Evolutionary conservation across 768 basidiomycete genomes (phyloP), one percentile per base, ranked within the genome.

Genomic region (Coprinellus aureogranulatus): DNA sequence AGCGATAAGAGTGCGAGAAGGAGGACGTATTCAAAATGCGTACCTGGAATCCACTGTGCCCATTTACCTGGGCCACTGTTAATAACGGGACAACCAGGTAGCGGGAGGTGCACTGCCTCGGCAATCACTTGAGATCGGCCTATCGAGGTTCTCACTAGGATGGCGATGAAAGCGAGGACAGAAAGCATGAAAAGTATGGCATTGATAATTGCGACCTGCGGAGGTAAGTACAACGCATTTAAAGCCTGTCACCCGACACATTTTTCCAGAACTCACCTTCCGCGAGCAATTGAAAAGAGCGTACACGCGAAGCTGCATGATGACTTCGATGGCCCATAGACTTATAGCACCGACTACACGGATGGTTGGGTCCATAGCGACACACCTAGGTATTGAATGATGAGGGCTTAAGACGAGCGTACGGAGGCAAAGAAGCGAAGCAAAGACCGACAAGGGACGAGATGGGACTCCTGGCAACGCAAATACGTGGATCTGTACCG

Each of bases 221-320:
- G 14, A 14, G 34, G 34, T 34, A 34, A 14, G 8, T 6, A 34
- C 14, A 20, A 46, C 20, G 25, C 6, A 2, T 6, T 20, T 46
- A 23, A 25, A 46, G 25, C 6, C 2, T 25, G n/a, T 6, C 20
- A 46, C 10, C 16, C 16, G 41, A 42, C n/a, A 23, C 41, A 23
- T 1, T 8, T 42, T 42, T n/a, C n/a, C n/a, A n/a, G n/a, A 1
- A 25, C 68, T 57, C 20, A 77, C 78, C 60, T 65, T 72, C 59
- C 70, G 73, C 2, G 76, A 79, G 45, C 75, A 72, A 26, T 66
- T 62, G 54, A 68, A 81, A 11, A 81, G 57, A 0, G 76, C 77
- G 58, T 79, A 79, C 25, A 81, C 68, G 9, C 79, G 69, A 20
- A 81, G 59, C 62, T 78, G 78, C 76, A 81, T 78, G 56, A 80